Conservation (phyloP, 2,329 filamentous ascomycete species). For the Ceratocystis cubensis region DNA sequence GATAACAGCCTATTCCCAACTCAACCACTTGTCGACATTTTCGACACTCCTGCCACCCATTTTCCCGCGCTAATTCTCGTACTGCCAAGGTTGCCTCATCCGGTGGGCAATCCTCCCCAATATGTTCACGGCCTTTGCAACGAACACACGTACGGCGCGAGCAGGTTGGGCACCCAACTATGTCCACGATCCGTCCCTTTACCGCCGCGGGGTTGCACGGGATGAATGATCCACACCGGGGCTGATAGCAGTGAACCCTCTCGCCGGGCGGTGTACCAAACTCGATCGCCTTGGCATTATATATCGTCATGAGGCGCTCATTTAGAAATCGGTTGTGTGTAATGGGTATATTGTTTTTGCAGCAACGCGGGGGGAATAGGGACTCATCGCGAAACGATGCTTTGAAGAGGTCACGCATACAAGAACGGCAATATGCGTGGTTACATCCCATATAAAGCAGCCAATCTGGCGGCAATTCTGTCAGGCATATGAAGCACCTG, state of each 20-base stretch:
- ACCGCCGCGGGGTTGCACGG: constrained; percentile 20
- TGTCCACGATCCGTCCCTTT: not conserved
- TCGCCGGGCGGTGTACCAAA: constrained; percentile 31
- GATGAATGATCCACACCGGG: constrained; percentile 38
- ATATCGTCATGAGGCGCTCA: constrained; percentile 28
- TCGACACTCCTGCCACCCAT: constrained; percentile 42
- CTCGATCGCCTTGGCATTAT: constrained; percentile 37
- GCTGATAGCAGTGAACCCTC: constrained; percentile 38
- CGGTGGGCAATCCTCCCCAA: constrained; percentile 34
- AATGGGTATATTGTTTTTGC: constrained; percentile 32
- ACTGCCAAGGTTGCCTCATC: constrained; percentile 33
- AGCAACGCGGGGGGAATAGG: constrained; percentile 45
- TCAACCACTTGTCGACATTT: constrained; percentile 38
- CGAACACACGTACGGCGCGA: constrained; percentile 38
- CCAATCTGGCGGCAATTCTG: not conserved
- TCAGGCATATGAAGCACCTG: constrained; percentile 1
- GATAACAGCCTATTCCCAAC: constrained; percentile 39
- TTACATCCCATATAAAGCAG: constrained; percentile 26
- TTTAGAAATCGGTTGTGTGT: constrained; percentile 30
- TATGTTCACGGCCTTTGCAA: constrained; percentile 39
- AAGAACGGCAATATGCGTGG: constrained; percentile 41
- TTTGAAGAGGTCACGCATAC: constrained; percentile 36
- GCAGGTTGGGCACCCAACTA: constrained; percentile 24
- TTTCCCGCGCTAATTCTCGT: constrained; percentile 30
- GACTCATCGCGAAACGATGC: constrained; percentile 36